These are phyloP conservation scores for Dictyostelium intermedium DNA, from an alignment of 78 protist species.

Conservation along the genomic window DNA sequence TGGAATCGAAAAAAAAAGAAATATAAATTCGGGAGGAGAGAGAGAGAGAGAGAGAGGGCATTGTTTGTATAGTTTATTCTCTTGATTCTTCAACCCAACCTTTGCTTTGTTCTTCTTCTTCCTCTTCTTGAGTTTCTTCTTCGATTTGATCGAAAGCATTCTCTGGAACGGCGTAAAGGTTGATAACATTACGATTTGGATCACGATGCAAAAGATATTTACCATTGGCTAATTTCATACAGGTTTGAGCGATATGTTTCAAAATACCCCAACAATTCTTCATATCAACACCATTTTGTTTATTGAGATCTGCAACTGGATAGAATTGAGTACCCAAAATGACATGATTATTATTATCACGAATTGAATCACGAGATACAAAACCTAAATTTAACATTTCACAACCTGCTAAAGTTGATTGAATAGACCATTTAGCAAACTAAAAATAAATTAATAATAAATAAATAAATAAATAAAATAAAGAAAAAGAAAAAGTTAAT, in stretches of 20 bases:
- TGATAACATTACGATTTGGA: slow-evolving; percentile 80
- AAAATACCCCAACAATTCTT: slow-evolving; percentile 82
- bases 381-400: slow-evolving; percentile 84
- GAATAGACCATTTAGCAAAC: slow-evolving; percentile 83
- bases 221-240: slow-evolving; percentile 80
- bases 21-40: background rate
- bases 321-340: slow-evolving; percentile 81
- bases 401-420: slow-evolving; percentile 66
- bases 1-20: background rate
- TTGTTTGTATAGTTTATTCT: background rate
- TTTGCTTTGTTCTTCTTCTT: slow-evolving; percentile 59
- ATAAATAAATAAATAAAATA: background rate
- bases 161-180: slow-evolving; percentile 64
- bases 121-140: slow-evolving; percentile 61
- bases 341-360: slow-evolving; percentile 36
- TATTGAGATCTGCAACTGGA: slow-evolving; percentile 76
- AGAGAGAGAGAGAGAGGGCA: background rate
- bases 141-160: slow-evolving; percentile 69
- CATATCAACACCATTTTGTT: slow-evolving; percentile 83
- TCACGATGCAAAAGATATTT: slow-evolving; percentile 87
- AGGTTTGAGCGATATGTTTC: slow-evolving; percentile 46
- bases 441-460: background rate
- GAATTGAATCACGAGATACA: slow-evolving; percentile 23
- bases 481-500: background rate
- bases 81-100: slow-evolving; percentile 73